Conservation (phyloP, 441 rosid species). For the Brassica hybrid region DNA sequence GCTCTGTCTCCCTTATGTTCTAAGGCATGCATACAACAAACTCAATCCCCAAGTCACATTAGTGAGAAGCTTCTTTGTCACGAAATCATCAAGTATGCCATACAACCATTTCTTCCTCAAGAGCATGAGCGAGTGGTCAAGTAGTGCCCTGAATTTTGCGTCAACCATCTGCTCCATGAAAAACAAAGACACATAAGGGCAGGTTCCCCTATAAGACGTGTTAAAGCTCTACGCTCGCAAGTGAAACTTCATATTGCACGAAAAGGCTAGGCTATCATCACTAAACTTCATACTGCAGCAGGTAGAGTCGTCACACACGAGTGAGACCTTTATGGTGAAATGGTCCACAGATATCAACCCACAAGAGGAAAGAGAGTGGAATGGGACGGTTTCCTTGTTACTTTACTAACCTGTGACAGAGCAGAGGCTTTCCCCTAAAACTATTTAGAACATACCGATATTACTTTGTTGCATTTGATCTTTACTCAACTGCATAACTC, state of each 20-base stretch:
- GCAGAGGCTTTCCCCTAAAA: no score
- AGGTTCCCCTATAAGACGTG: conserved; percentile 1
- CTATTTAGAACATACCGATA: no score
- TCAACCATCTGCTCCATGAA: conserved; percentile 80
- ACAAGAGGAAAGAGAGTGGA: no score
- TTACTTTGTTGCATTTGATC: no score
- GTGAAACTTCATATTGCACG: no score
- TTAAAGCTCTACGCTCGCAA: conserved; percentile 24
- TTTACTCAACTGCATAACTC: no score
- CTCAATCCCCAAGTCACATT: conserved; percentile 99
- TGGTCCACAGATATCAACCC: no score
- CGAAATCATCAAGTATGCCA: conserved; percentile 93
- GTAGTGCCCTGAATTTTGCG: conserved; percentile 83
- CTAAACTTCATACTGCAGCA: no score
- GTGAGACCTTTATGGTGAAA: no score
- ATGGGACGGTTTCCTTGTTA: no score
- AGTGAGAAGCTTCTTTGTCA: conserved; percentile 97
- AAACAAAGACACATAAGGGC: conserved; percentile 16
- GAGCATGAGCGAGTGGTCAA: conserved; percentile 81
- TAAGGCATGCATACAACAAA: conserved; percentile 88
- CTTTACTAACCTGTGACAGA: no score
- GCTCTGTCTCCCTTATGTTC: conserved; percentile 97
- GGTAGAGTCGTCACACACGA: no score
- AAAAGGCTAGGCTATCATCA: conserved; percentile 5
- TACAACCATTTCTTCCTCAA: conserved; percentile 92